A percentile compares a stretch with the other conserved stretches of the same genome.
These are phyloP conservation scores for Scheffersomyces illinoinensis DNA, from an alignment of 1,139 yeast genomes.

Conservation along the genomic window DNA sequence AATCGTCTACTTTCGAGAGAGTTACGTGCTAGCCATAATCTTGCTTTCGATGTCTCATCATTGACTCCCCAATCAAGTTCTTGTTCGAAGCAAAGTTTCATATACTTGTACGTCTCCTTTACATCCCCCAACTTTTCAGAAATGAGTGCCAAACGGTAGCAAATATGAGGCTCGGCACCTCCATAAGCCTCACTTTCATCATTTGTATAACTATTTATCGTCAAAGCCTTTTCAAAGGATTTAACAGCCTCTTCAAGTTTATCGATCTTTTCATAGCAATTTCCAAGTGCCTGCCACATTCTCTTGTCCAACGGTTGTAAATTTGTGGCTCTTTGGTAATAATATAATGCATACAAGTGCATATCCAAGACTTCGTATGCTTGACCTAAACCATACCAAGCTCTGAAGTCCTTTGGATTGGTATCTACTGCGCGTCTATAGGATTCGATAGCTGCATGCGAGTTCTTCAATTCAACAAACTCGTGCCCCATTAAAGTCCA, in stretches of 20 bases:
- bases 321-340: conserved; percentile 88
- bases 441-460: conserved; percentile 97
- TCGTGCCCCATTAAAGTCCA: conserved; percentile 99
- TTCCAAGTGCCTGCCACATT: conserved; percentile 96
- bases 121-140: conserved; percentile 53
- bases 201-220: conserved; percentile 40
- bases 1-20: conserved; percentile 60
- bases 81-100: conserved; percentile 72
- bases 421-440: conserved; percentile 92
- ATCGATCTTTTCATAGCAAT: conserved; percentile 80
- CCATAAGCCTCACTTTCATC: conserved; percentile 16
- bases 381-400: conserved; percentile 98
- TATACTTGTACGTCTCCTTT: conserved; percentile 59
- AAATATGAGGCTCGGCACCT: conserved; percentile 48
- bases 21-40: conserved; percentile 82
- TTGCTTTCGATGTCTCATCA: conserved; percentile 79
- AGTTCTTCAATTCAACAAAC: conserved; percentile 91
- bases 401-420: conserved; percentile 86
- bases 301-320: conserved; percentile 87
- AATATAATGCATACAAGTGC: conserved; percentile 90
- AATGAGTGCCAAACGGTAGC: conserved; percentile 68
- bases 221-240: conserved; percentile 56
- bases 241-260: conserved; percentile 66
- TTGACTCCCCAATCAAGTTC: conserved; percentile 67
- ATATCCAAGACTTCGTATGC: conserved; percentile 96